Base-by-base conservation (phyloP, 148 eudicot species). In the Chenopodium formosanum region DNA sequence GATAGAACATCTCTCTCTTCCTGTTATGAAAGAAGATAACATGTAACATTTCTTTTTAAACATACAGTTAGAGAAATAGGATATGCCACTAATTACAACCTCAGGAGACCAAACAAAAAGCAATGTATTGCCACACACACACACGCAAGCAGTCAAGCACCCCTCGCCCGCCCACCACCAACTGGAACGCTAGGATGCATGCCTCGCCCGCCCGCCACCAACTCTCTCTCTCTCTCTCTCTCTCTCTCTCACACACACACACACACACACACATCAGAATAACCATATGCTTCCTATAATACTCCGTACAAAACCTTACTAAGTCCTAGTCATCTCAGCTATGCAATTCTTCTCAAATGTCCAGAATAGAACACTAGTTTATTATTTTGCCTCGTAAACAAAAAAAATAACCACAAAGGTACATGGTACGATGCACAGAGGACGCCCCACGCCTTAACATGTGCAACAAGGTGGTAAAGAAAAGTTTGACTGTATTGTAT, bases 1-100 rank as follows among this genome's bases (percentile, higher is more conserved):
- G 97, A 94, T 79, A 97, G 88, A 83, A 94, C 97, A 76, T 91
- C 94, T 84, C 85, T 94, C 85, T 97, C 99, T 79, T 90, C 91
- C 99, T 97, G 92, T 77, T 87, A 37, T 72, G 63, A 68, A 81
- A 84, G 52, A 78, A 27, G 11, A 52, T 12, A 31, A 67, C 77
- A 50, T 73, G 5, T 8, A 73, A 19, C 31, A 73, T 23, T 40
- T 68, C 23, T 73, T 8, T 47, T 73, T 9, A n/a, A 23, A 23
- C 76, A n/a, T 73, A 19, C 60, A 72, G 7, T 40, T 40, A 40
- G 44, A 40, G 44, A 40, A 40, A 40, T 4, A 6, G 50, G 53
- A 19, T 7, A 48, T 71, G 66, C 16, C 13, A 60, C 10, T n/a
- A 44, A 80, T 73, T 47, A 27, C 40, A 50, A 50, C 53, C 53